phyloP scores from a whole-genome alignment of 2,329 filamentous ascomycete species.

The Scedosporium boydii region DNA sequence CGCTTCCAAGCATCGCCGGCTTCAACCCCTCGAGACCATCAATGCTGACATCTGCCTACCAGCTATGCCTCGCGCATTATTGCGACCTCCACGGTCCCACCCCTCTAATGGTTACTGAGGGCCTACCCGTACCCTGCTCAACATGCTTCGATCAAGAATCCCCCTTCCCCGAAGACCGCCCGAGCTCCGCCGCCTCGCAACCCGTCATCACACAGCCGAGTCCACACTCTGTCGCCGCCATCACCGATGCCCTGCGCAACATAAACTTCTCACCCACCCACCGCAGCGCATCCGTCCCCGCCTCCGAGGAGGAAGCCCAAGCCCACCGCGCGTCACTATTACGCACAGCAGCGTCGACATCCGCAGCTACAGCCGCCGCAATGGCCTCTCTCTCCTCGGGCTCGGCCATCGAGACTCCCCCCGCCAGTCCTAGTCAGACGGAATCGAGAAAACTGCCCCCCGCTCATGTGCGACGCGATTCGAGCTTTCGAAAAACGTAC shows the following conservation, averaged over 20 bases:
- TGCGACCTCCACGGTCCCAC: constrained; percentile 63
- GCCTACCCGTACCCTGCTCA: constrained; percentile 49
- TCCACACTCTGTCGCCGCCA: constrained; percentile 24
- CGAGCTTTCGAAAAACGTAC: constrained; percentile 53
- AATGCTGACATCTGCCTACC: neutral
- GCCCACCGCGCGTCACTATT: constrained; percentile 31
- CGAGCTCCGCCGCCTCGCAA: constrained; percentile 14
- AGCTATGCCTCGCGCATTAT: constrained; percentile 62
- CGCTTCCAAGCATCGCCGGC: neutral
- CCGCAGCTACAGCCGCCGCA: constrained; percentile 23
- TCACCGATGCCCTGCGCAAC: constrained; percentile 38
- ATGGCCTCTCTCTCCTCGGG: constrained; percentile 22
- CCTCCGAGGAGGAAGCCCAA: constrained; percentile 34
- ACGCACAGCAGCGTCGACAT: constrained; percentile 14
- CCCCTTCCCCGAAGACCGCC: constrained; percentile 5
- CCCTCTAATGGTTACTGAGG: constrained; percentile 61
- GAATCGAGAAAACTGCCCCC: constrained; percentile 21
- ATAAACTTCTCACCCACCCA: constrained; percentile 29
- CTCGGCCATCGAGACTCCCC: constrained; percentile 45
- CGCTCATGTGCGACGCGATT: constrained; percentile 37
- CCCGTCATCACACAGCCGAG: constrained; percentile 28
- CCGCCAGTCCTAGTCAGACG: constrained; percentile 38
- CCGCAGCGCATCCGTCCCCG: constrained; percentile 32
- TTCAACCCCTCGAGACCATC: too few species aligned
- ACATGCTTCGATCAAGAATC: constrained; percentile 43